Evolutionary conservation across 345 rosid genomes (phyloP), one percentile per base, ranked within the genome.

Genomic region (Pistacia vera): DNA sequence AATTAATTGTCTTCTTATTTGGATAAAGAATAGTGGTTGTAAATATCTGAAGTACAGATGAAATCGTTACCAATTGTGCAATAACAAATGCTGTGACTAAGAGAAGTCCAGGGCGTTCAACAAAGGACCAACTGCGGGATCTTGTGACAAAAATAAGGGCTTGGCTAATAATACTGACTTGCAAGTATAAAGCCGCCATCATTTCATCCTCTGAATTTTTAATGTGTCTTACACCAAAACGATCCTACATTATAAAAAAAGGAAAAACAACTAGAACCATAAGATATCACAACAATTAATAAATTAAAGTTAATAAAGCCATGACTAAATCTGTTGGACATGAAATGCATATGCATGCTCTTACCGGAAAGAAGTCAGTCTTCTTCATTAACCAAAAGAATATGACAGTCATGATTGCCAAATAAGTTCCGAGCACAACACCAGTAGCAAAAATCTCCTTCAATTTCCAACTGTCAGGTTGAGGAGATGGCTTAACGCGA

Each of bases 401-500:
- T 63, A 90, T 4, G 2, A 94, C 92, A 0, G 97, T 91, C 95
- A 91, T 90, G 52, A 94, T 77, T n/a, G 97, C 97, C 85, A 84
- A 28, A 85, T 94, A 94, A 44, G 89, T 88, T 81, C 98, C 97
- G 64, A 92, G 92, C 65, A 94, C 97, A 38, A 91, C 17, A 18
- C 97, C 97, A 22, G 98, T 90, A 33, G 90, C 78, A 70, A 94
- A 94, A 35, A 94, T 94, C 80, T 94, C 97, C 58, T 78, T 86
- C 11, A 94, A 90, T 73, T 94, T 94, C 98, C 98, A 94, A 83
- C 95, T 90, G 75, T 92, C 98, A 44, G 98, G 98, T 75, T 17
- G 86, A 48, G 97, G 97, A 80, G 95, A 92, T 61, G 98, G 97
- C 84, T 94, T 91, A 78, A 92, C 93, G 22, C 90, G 78, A 79